Evolutionary conservation across 1,139 yeast genomes (phyloP).

Genomic region (Suhomyces anneliseae): DNA sequence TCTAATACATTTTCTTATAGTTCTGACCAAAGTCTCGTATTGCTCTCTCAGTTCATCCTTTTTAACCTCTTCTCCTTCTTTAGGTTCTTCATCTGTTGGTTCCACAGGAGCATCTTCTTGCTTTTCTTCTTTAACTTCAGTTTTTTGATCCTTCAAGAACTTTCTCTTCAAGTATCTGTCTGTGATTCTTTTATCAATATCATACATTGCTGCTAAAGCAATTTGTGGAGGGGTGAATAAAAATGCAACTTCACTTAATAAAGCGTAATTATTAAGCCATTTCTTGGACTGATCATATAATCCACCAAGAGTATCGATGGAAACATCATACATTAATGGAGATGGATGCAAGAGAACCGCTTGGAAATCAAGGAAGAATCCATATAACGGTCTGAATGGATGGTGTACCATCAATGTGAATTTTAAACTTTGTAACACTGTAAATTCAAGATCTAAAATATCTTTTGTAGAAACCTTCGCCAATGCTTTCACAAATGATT

Average conservation of each 20-base stretch:
- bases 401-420: slow-evolving; percentile 87
- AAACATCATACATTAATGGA: slow-evolving; percentile 38
- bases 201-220: slow-evolving; percentile 81
- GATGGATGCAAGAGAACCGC: slow-evolving; percentile 48
- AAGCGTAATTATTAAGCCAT: slow-evolving; percentile 58
- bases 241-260: slow-evolving; percentile 75
- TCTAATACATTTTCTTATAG: slow-evolving; percentile 52
- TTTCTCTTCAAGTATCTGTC: slow-evolving; percentile 65
- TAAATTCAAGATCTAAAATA: slow-evolving; percentile 76
- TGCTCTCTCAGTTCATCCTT: slow-evolving; percentile 22
- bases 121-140: slow-evolving; percentile 8
- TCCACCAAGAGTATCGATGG: slow-evolving; percentile 47
- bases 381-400: slow-evolving; percentile 84
- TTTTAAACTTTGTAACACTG: slow-evolving; percentile 66
- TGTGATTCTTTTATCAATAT: slow-evolving; percentile 62
- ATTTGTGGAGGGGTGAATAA: slow-evolving; percentile 92
- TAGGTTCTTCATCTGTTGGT: slow-evolving; percentile 10
- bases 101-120: neutral
- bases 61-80: slow-evolving; percentile 15
- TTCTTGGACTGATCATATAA: slow-evolving; percentile 69
- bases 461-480: slow-evolving; percentile 66
- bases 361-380: slow-evolving; percentile 87
- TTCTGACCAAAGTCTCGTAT: slow-evolving; percentile 43
- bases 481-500: slow-evolving; percentile 71
- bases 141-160: slow-evolving; percentile 32